Base-by-base conservation (phyloP, 164 flowering plant species). In the Aristolochia californica region DNA sequence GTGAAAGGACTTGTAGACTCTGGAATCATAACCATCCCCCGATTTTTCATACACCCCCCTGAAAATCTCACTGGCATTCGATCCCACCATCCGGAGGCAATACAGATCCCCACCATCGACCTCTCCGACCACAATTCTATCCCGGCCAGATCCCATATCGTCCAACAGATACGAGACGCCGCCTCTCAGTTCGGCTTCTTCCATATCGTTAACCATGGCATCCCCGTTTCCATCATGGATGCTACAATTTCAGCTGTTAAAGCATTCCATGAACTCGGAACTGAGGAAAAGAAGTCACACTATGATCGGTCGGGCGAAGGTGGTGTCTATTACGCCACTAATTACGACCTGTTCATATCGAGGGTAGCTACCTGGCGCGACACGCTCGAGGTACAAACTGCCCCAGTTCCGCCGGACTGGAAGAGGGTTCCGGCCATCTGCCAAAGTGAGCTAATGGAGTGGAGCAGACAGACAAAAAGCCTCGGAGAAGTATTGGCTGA, bases 1-100 rank as follows among this genome's bases (percentile, higher is more conserved):
- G 85, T 82, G 13, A 82, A 80, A 55, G 94, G 94, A 53, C 77
- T 86, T 11, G 66, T 70, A 20, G 90, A 83, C 57, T 76, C 84
- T 7, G 87, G 85, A 62, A 47, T 79, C 63, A 65, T 71, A 45
- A n/a, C 78, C 70, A 76, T 87, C 64, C 91, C 95, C 13, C 66
- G 74, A 12, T 50, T 83, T 64, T 87, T 87, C 69, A 15, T 75
- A 55, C 84, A 82, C 69, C 81, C 79, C 4, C 73, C 78, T 4
- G 75, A 70, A 24, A 56, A 65, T n/a, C 72, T 74, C 30, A 26
- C 53, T 22, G 5, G 16, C 18, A 59, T 38, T 24, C 49, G 43
- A 1, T 13, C 43, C 5, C 12, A 21, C 1, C 18, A 60, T 2
- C 2, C 38, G 14, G 30, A 9, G 11, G 54, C 47, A 7, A 5